A percentile compares a stretch with the other conserved stretches of the same genome.
Conservation (phyloP, 2,329 filamentous ascomycete genomes). For the Aspergillus sp. region DNA sequence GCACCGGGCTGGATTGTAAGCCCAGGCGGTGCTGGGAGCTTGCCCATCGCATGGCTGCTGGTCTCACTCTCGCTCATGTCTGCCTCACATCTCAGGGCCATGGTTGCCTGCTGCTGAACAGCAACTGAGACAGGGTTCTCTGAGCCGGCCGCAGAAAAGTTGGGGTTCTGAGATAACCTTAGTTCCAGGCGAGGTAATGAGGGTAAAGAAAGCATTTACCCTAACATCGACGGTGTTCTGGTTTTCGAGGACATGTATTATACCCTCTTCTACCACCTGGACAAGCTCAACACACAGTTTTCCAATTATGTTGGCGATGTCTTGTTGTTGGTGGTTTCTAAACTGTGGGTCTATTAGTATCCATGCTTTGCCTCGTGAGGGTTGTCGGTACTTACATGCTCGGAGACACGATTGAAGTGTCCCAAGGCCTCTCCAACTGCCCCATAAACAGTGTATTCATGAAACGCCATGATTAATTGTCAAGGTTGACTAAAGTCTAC, state of each 20-base stretch:
- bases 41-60: constrained; percentile 5
- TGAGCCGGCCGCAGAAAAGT: neutral
- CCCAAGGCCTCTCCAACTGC: constrained; percentile 31
- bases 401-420: constrained; percentile 25
- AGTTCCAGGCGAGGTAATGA: neutral
- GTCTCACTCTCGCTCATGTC: constrained; percentile 12
- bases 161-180: constrained; percentile 1
- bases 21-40: constrained; percentile 1
- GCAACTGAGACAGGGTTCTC: neutral
- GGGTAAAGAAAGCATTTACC: constrained; percentile 12
- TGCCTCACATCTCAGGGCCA: constrained; percentile 14
- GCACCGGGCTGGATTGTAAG: constrained; percentile 9
- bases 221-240: constrained; percentile 18
- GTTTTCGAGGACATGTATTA: constrained; percentile 21
- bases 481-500: neutral
- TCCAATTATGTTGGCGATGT: constrained; percentile 36
- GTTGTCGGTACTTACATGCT: constrained; percentile 24
- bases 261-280: constrained; percentile 31
- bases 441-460: constrained; percentile 22
- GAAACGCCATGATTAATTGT: no score
- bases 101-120: constrained; percentile 15
- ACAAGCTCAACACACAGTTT: constrained; percentile 34
- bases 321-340: constrained; percentile 27
- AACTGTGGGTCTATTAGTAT: constrained; percentile 25
- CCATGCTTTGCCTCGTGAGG: neutral